A percentile compares a stretch with the other conserved stretches of the same genome.
phyloP scores from a whole-genome alignment of 805 yeast species.

The Cyberlindnera mrakii region DNA sequence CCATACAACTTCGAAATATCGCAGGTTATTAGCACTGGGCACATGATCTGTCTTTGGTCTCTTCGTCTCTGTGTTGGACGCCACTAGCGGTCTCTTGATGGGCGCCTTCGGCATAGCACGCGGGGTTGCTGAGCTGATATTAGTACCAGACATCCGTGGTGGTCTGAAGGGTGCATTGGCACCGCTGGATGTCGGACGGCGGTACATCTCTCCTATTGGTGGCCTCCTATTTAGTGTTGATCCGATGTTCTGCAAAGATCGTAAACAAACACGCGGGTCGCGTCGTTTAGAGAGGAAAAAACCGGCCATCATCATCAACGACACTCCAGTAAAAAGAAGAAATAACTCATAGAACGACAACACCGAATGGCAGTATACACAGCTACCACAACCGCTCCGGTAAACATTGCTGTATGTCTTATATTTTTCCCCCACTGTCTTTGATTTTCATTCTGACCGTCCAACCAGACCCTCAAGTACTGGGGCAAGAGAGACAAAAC shows the following conservation, averaged over 20 bases:
- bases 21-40: background rate
- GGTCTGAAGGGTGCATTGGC: constrained; percentile 13
- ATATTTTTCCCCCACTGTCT: background rate
- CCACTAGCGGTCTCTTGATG: background rate
- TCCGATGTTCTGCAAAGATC: too few relatives aligned
- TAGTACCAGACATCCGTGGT: constrained; percentile 9
- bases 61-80: background rate
- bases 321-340: background rate
- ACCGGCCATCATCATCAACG: background rate
- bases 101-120: background rate
- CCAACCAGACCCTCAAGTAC: constrained; percentile 72
- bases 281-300: background rate
- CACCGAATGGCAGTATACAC: constrained; percentile 45
- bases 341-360: background rate
- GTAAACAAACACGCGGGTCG: too few relatives aligned
- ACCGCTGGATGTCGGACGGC: constrained; percentile 2
- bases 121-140: background rate
- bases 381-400: constrained; percentile 94
- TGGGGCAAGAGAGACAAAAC: constrained; percentile 96
- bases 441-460: background rate
- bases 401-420: constrained; percentile 82
- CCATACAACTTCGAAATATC: constrained; percentile 24
- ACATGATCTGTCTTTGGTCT: background rate
- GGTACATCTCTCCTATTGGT: constrained; percentile 3
- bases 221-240: too few relatives aligned